A percentile compares a stretch with the other conserved stretches of the same genome.
Evolutionary conservation across 2,329 filamentous ascomycete genomes (phyloP).

Genomic region (Ophiocordyceps camponoti-leonardi): DNA sequence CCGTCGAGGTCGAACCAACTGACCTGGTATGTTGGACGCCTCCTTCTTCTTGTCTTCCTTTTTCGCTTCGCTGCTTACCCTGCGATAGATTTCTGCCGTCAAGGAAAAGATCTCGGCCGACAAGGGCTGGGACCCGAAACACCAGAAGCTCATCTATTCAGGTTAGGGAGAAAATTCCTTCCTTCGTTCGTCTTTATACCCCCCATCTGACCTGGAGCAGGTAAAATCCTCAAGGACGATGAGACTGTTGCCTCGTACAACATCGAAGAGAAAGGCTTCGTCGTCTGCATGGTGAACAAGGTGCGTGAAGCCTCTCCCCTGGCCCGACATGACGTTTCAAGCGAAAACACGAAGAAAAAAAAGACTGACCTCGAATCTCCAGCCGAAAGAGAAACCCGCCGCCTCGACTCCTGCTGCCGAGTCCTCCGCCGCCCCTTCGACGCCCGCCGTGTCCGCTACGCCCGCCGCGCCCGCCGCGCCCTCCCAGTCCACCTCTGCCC

Average conservation of each 20-base stretch:
- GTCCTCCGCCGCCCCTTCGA: slow-evolving; percentile 38
- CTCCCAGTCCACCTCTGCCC: slow-evolving; percentile 23
- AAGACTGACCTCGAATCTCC: not conserved
- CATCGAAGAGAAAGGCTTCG: slow-evolving; percentile 98
- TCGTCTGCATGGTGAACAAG: slow-evolving; percentile 98
- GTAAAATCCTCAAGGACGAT: slow-evolving; percentile 96
- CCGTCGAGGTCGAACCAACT: slow-evolving; percentile 82
- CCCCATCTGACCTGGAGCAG: slow-evolving; percentile 25
- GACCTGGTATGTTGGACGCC: slow-evolving; percentile 55
- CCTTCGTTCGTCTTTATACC: slow-evolving; percentile 4
- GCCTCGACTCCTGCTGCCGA: slow-evolving; percentile 30
- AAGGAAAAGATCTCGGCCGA: slow-evolving; percentile 86
- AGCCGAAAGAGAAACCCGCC: slow-evolving; percentile 47
- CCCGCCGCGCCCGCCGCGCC: slow-evolving; percentile 34
- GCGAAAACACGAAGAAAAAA: too few species aligned
- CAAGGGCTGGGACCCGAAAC: slow-evolving; percentile 84
- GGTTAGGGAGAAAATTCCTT: slow-evolving; percentile 36
- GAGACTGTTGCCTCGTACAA: slow-evolving; percentile 94
- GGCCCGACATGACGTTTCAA: too few species aligned
- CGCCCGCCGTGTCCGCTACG: slow-evolving; percentile 35
- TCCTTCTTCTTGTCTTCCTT: slow-evolving; percentile 6
- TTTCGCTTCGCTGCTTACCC: slow-evolving; percentile 3
- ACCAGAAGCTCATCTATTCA: slow-evolving; percentile 95
- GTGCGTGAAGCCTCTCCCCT: slow-evolving; percentile 25
- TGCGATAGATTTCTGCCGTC: slow-evolving; percentile 58